A percentile compares a stretch with the other conserved stretches of the same genome.
Evolutionary conservation across 129 eudicot species (phyloP).

Genomic region (Pulicaria dysenterica): DNA sequence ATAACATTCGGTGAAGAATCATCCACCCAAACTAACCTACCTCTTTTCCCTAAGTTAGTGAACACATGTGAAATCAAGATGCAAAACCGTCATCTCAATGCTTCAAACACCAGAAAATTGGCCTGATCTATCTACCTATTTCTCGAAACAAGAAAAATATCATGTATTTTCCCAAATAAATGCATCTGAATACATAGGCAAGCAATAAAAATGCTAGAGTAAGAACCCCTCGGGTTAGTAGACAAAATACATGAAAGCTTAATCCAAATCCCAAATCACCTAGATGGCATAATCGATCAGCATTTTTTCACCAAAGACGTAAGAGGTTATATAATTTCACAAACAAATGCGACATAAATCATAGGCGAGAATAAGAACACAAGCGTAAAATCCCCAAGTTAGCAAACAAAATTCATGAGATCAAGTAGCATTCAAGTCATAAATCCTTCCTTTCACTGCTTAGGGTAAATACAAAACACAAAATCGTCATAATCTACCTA

Average conservation of each 20-base stretch:
- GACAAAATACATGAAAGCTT: background rate
- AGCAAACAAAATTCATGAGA: too few relatives aligned
- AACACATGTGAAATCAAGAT: background rate
- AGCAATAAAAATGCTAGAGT: background rate
- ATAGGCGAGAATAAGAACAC: too few relatives aligned
- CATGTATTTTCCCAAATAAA: background rate
- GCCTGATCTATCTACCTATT: background rate
- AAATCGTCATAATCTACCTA: background rate
- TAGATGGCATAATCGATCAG: constrained; percentile 12
- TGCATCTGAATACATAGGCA: background rate
- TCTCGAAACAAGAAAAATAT: background rate
- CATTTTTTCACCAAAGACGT: constrained; percentile 24
- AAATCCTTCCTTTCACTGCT: too few relatives aligned
- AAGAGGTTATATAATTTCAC: background rate
- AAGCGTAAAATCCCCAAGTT: too few relatives aligned
- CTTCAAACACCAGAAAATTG: constrained; percentile 17
- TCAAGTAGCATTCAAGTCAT: too few relatives aligned
- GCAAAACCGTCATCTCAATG: constrained; percentile 2
- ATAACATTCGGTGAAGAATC: background rate
- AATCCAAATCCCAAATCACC: background rate
- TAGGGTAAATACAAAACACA: background rate
- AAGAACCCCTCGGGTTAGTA: background rate
- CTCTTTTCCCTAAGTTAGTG: background rate
- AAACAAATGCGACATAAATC: background rate
- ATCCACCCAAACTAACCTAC: background rate